Conservation (phyloP, 441 rosid species). For the Bruguiera hainesii region DNA sequence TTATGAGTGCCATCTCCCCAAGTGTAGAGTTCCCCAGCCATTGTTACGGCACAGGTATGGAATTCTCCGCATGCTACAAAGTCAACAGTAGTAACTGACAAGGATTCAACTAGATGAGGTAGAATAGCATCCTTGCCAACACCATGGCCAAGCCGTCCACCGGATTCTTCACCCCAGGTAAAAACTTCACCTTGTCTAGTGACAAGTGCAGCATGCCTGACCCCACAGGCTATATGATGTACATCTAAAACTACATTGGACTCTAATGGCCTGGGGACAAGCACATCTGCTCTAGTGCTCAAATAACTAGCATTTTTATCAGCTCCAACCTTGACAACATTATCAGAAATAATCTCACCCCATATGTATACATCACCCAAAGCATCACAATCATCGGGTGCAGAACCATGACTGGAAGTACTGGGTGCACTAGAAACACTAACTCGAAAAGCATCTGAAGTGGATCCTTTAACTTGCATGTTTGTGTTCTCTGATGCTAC, state of each 20-base stretch:
- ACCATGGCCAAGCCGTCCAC: conserved; percentile 97
- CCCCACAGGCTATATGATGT: conserved; percentile 87
- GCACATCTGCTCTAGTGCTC: conserved; percentile 65
- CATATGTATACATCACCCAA: conserved; percentile 91
- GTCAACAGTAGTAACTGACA: conserved; percentile 58
- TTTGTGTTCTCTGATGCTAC: conserved; percentile 73
- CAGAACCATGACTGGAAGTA: conserved; percentile 96
- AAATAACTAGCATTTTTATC: conserved; percentile 52
- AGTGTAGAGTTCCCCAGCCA: conserved; percentile 83
- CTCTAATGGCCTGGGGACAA: conserved; percentile 79
- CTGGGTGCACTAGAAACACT: conserved; percentile 97
- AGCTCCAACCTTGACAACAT: conserved; percentile 49
- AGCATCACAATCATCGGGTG: conserved; percentile 91
- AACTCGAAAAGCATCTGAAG: conserved; percentile 87
- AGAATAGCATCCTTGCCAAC: conserved; percentile 71
- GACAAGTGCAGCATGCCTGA: conserved; percentile 83
- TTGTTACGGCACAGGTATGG: conserved; percentile 89
- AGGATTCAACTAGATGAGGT: conserved; percentile 76
- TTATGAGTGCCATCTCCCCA: conserved; percentile 98
- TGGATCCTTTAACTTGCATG: conserved; percentile 81
- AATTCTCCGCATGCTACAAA: conserved; percentile 95
- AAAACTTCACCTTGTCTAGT: conserved; percentile 93
- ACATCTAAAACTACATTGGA: conserved; percentile 90
- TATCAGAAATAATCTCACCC: conserved; percentile 88
- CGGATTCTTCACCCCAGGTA: conserved; percentile 98